These are phyloP conservation scores for Lactarius quietus DNA, from an alignment of 768 basidiomycete species.

Conservation along the genomic window DNA sequence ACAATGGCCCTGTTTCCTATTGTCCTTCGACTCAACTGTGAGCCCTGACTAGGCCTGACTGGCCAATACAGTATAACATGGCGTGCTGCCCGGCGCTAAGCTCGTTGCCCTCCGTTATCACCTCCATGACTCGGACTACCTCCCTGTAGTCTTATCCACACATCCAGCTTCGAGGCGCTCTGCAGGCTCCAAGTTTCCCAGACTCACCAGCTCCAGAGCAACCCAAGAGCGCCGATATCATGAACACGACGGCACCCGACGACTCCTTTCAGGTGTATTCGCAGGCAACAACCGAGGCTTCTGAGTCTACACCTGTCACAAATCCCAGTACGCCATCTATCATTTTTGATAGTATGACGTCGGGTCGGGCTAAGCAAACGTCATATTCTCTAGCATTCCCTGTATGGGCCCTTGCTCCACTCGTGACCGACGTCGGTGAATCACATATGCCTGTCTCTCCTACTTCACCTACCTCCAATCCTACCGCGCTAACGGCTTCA, in stretches of 20 bases:
- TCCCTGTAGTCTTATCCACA: not conserved
- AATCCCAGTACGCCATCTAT: too few relatives aligned
- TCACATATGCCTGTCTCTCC: constrained; percentile 51
- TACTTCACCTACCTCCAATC: constrained; percentile 66
- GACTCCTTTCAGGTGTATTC: too few relatives aligned
- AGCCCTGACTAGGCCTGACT: not conserved
- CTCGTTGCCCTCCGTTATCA: not conserved
- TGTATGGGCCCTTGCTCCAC: constrained; percentile 51
- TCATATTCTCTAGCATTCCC: constrained; percentile 29
- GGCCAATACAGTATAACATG: not conserved
- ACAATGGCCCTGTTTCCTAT: too few relatives aligned
- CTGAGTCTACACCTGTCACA: too few relatives aligned
- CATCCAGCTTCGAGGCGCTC: not conserved
- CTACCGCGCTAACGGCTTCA: constrained; percentile 66
- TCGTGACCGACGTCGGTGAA: constrained; percentile 44
- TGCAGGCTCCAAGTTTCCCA: not conserved
- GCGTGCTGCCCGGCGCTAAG: not conserved
- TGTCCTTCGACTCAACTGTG: too few relatives aligned
- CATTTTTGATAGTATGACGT: too few relatives aligned
- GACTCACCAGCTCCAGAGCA: constrained; percentile 42
- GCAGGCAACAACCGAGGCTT: too few relatives aligned
- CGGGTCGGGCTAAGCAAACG: too few relatives aligned
- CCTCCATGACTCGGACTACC: not conserved
- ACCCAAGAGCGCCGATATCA: constrained; percentile 48
- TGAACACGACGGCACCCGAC: constrained; percentile 37